Evolutionary conservation across 805 yeast genomes (phyloP), one percentile per base, ranked within the genome.

Genomic region (Pichia nakasei): DNA sequence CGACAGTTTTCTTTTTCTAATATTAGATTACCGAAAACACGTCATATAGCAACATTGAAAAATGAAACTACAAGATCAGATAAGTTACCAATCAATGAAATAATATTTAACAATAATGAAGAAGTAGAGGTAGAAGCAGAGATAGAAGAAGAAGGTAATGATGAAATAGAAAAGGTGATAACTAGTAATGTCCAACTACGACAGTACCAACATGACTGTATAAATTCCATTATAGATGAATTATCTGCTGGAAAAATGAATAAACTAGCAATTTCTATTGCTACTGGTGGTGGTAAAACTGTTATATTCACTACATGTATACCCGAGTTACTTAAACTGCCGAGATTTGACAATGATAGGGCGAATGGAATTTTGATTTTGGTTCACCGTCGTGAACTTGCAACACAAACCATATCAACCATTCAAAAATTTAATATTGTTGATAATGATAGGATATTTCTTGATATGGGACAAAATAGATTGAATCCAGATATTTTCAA

Each of bases 281-380:
- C 96, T 13, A 91, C 97, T 0, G 97, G 97, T 0, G 93, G 95
- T 12, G 97, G 97, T 5, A 89, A 89, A 54, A 89, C 97, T 0
- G 86, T 87, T 12, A 78, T 85, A 1, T 83, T 86, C 56, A 61
- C 84, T 0, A 73, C 73, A 49, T 51, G 82, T 35, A 73, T 83
- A 3, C 71, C 76, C 0, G 55, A 64, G 26, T 31, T 65, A 5
- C 55, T 61, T 0, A 36, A 38, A 6, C 50, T 63, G 29, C 45
- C 53, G 5, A 31, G 37, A 9, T 53, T 61, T 3, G 46, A 57
- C 22, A 69, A 73, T 0, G 50, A 54, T 26, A 69, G 67, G 45
- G 38, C 45, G 3, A 45, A 50, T 35, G 55, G 55, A 1, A 66
- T 73, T 0, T 61, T 89, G 51, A 75, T 89, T 2, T 60, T 91